A percentile compares a stretch with the other conserved stretches of the same genome.
These are phyloP conservation scores for Chimonanthus praecox DNA, from an alignment of 164 flowering plant species.

Conservation along the genomic window DNA sequence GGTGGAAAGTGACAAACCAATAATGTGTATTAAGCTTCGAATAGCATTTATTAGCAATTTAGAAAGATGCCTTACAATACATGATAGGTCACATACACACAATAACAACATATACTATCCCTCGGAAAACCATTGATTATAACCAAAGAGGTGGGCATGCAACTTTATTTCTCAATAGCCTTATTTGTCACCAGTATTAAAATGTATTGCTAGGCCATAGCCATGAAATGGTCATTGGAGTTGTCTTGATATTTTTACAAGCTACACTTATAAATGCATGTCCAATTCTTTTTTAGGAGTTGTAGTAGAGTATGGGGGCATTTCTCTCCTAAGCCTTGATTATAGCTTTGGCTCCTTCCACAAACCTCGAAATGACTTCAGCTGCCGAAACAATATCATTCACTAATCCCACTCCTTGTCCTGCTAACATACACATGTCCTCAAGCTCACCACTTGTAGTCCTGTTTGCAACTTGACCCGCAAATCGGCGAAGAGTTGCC, in stretches of 20 bases:
- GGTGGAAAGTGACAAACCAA: too few relatives aligned
- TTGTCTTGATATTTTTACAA: neutral
- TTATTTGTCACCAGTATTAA: too few relatives aligned
- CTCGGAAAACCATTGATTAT: too few relatives aligned
- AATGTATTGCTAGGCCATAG: too few relatives aligned
- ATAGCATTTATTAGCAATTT: too few relatives aligned
- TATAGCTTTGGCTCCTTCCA: constrained; percentile 24
- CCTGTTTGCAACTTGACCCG: constrained; percentile 18
- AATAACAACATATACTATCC: too few relatives aligned
- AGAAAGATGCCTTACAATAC: too few relatives aligned
- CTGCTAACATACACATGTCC: constrained; percentile 23
- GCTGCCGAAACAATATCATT: constrained; percentile 21
- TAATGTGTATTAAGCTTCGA: too few relatives aligned
- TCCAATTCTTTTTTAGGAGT: constrained; percentile 1
- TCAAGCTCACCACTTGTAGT: constrained; percentile 13
- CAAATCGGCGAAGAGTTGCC: constrained; percentile 16
- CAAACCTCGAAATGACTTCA: constrained; percentile 22
- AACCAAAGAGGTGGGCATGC: too few relatives aligned
- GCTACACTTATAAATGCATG: constrained; percentile 16
- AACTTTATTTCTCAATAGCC: too few relatives aligned
- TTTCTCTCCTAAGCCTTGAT: constrained; percentile 15
- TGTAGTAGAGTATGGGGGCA: constrained; percentile 4
- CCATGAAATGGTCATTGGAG: too few relatives aligned
- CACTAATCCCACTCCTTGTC: constrained; percentile 28
- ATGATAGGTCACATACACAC: too few relatives aligned